Evolutionary conservation across 2,329 filamentous ascomycete species (phyloP).

Genomic region (Arthrobotrys sphaeroides): DNA sequence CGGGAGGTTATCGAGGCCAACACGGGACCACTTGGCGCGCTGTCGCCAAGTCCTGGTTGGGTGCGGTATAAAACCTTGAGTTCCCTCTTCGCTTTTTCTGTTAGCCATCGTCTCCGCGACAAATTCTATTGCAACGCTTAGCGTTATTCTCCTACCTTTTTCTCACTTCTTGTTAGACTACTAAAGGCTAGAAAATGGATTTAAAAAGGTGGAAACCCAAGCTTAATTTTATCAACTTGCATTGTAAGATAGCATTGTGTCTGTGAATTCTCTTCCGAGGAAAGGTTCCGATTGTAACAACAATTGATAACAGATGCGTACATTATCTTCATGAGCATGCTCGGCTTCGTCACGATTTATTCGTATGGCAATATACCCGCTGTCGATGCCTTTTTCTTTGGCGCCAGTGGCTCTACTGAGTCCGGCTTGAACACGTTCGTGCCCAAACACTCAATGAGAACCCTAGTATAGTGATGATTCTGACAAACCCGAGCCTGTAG

Average conservation of each 20-base stretch:
- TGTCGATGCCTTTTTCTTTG: constrained; percentile 88
- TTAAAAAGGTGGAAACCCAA: constrained; percentile 16
- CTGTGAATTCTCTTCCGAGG: background rate
- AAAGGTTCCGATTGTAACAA: background rate
- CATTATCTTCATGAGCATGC: constrained; percentile 76
- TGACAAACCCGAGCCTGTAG: background rate
- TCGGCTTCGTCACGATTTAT: constrained; percentile 82
- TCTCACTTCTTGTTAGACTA: no score
- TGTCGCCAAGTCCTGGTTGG: no score
- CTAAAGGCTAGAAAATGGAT: no score
- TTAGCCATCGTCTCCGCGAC: no score
- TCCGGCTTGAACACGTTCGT: constrained; percentile 84
- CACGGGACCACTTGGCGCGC: no score
- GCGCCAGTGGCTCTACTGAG: constrained; percentile 86
- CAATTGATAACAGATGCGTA: constrained; percentile 60
- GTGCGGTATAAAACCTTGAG: no score
- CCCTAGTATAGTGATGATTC: constrained; percentile 7
- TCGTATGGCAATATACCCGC: constrained; percentile 73
- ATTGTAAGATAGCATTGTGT: constrained; percentile 56
- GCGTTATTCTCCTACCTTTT: no score
- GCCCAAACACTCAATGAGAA: background rate
- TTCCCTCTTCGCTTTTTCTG: no score
- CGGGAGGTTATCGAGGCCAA: no score
- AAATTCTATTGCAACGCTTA: no score
- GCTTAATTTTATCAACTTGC: constrained; percentile 59